Base-by-base conservation (phyloP, 2,329 filamentous ascomycete genomes). In the Phialophora macrospora region DNA sequence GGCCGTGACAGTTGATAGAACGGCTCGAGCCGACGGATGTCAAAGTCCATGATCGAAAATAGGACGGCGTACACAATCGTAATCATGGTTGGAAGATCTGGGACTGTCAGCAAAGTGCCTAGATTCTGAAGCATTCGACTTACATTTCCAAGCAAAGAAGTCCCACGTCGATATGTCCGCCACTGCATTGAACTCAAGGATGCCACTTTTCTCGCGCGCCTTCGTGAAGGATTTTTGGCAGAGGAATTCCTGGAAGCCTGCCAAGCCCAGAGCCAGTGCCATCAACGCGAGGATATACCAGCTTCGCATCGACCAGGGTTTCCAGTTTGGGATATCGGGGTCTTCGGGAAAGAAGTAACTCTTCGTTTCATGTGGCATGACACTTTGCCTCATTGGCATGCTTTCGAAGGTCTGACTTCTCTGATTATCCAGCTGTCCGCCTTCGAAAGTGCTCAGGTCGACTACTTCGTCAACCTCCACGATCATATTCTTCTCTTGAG, bases 31-130 rank as follows among this genome's bases (percentile, higher is more conserved):
- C 81, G 78, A 68, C 82, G 81, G 55, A 82, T 80, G 46, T 83
- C 81, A 57, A 80, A 83, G 65, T 83, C 81, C 30, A 80, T 77
- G 65, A 83, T 80, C 64, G 82, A 81, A 79, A 81, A 83, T 12
- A 82, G 68, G 12, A 83, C 80, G 54, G 81, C 80, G 64, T 82
- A 83, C 24, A 76, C 76, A 55, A 83, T 80, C 38, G 81, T 78
- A n/a, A 81, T 72, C 55, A 83, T 75, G 12, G 81, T 80, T 69
- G 63, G 80, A 71, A 74, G 79, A 77, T 78, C 68, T 70, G 22
- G 32, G 22, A 20, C 4, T 8, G 7, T 68, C 28, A 70, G 66
- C 24, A 46, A 24, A 22, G 24, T 17, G 20, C 14, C 11, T 5
- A 11, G 12, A 4, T 28, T 8, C 7, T 20, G n/a, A 26, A 20